Base-by-base conservation (phyloP, 495 filamentous ascomycete genomes). In the Lasiosphaeriaceae sp. region DNA sequence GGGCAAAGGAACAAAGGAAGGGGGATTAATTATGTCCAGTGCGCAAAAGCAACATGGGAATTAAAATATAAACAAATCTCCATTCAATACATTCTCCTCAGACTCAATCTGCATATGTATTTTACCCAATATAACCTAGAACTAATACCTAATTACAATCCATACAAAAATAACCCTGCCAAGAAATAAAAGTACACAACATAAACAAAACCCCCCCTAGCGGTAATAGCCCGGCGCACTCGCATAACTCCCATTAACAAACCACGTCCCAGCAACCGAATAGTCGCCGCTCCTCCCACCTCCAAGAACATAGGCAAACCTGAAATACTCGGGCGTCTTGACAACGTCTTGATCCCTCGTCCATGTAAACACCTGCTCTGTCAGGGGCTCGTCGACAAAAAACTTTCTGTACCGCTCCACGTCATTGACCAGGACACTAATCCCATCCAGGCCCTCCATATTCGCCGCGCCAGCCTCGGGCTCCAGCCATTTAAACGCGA, bases 401-500 rank as follows among this genome's bases (percentile, higher is more conserved):
- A 59, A 68, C 21, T 50, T 52, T 11, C 60, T 29, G n/a, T 57
- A 66, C 53, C 66, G 39, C 63, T 68, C 66, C 6, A 68, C 66
- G 35, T 68, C 66, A 46, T 68, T 68, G 6, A 68, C 63, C 46
- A 68, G 23, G 17, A 68, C 61, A 19, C 63, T 68, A 6, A 68
- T 56, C 22, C 65, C 65, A 39, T 55, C 39, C 22, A 66, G 24
- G 20, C 50, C 8, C 0, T 20, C 41, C n/a, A 19, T 1, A 3
- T 12, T 43, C 26, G 5, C 23, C 23, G 23, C n/a, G 26, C 3
- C 23, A 17, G 2, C 23, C 20, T 9, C 22, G 8, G 56, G 19
- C 9, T 77, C 70, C 86, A 79, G 70, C 54, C 75, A 78, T 37
- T 82, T 77, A 16, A 80, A 77, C 11, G 84, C 80, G 2, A 81